A percentile compares a stretch with the other conserved stretches of the same genome.
Conservation (phyloP, 257 asterid species). For the Nemophila menziesii region DNA sequence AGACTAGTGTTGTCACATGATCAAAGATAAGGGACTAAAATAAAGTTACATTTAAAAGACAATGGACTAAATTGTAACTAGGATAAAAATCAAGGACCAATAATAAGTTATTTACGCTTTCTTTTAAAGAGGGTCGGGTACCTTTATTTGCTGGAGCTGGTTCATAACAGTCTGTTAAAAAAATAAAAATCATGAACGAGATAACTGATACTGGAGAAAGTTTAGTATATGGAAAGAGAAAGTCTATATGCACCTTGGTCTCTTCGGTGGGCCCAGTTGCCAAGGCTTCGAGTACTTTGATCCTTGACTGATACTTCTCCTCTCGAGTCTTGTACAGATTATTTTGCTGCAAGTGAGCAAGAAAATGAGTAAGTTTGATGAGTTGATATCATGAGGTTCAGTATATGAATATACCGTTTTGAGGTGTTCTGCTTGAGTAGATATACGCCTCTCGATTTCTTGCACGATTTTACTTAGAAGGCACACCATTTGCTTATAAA, state of each 20-base stretch:
- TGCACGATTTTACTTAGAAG: slow-evolving; percentile 79
- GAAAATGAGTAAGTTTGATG: slow-evolving; percentile 3
- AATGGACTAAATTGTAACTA: too few species aligned
- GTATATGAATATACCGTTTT: slow-evolving; percentile 37
- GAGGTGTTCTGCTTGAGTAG: slow-evolving; percentile 84
- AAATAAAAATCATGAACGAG: neutral
- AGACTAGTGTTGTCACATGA: too few species aligned
- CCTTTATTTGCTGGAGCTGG: slow-evolving; percentile 62
- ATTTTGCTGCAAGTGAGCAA: slow-evolving; percentile 51
- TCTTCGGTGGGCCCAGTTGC: slow-evolving; percentile 78
- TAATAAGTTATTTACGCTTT: too few species aligned
- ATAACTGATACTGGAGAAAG: slow-evolving; percentile 5
- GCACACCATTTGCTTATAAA: slow-evolving; percentile 71
- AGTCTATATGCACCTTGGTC: slow-evolving; percentile 43
- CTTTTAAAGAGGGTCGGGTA: slow-evolving; percentile 9
- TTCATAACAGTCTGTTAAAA: slow-evolving; percentile 51
- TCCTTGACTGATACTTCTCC: slow-evolving; percentile 88
- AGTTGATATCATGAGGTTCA: slow-evolving; percentile 2
- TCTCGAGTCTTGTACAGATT: slow-evolving; percentile 78
- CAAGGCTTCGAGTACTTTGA: slow-evolving; percentile 84
- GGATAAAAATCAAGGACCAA: too few species aligned
- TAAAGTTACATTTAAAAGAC: too few species aligned
- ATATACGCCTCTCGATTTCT: slow-evolving; percentile 86
- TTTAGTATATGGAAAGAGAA: slow-evolving; percentile 4
- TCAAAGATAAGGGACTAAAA: too few species aligned